Evolutionary conservation across 768 basidiomycete species (phyloP).

Genomic region (Amanita muscaria): DNA sequence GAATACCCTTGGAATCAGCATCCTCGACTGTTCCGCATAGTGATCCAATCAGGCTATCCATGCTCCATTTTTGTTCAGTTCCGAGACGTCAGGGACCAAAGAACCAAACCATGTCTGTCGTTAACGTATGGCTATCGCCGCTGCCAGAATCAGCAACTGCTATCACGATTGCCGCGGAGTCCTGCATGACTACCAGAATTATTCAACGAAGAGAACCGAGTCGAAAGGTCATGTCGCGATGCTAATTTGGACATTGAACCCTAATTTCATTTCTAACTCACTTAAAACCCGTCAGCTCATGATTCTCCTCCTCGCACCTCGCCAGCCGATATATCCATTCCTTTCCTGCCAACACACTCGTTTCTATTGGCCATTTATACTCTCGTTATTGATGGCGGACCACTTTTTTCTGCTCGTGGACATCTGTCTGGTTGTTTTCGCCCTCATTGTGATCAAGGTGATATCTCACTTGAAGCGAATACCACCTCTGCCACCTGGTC

Average conservation of each 20-base stretch:
- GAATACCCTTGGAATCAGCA: not conserved
- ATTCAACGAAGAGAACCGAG: constrained; percentile 19
- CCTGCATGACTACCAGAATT: constrained; percentile 16
- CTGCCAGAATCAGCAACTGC: constrained; percentile 17
- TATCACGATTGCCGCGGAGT: constrained; percentile 31
- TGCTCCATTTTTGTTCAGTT: constrained; percentile 1
- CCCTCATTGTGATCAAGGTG: constrained; percentile 26
- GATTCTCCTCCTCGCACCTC: not conserved
- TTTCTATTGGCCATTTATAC: not conserved
- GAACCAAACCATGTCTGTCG: constrained; percentile 26
- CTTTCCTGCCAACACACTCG: constrained; percentile 14
- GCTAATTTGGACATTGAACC: constrained; percentile 28
- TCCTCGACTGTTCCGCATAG: not conserved
- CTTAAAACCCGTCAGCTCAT: constrained; percentile 24
- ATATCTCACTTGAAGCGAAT: constrained; percentile 18
- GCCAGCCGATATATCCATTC: constrained; percentile 12
- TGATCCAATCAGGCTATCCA: not conserved
- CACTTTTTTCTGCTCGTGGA: constrained; percentile 21
- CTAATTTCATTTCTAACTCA: constrained; percentile 25
- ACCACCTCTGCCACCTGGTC: constrained; percentile 39
- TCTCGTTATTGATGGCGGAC: constrained; percentile 19
- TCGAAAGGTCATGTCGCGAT: constrained; percentile 24
- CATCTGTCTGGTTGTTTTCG: constrained; percentile 24
- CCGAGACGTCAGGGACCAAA: constrained; percentile 5
- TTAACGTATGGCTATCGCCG: constrained; percentile 26